These are phyloP conservation scores for Tuber aestivum DNA, from an alignment of 495 filamentous ascomycete species.

Conservation along the genomic window DNA sequence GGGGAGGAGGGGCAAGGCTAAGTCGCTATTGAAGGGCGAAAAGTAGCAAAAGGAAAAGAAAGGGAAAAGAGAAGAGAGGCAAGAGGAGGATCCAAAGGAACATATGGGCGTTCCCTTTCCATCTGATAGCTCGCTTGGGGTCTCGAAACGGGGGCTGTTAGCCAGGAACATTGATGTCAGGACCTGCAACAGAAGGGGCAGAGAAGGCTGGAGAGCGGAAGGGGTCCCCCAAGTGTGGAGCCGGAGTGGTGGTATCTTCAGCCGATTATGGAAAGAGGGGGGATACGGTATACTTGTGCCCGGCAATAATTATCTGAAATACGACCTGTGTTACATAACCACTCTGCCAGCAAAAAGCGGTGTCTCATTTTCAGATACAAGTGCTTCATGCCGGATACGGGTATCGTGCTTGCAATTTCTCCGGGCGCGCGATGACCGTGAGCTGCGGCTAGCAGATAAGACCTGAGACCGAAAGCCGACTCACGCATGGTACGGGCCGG, in stretches of 20 bases:
- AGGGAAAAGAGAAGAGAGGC: neutral
- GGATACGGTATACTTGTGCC: too few species aligned
- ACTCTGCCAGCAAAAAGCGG: too few species aligned
- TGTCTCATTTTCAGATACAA: too few species aligned
- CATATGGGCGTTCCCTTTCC: neutral
- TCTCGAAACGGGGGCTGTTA: neutral
- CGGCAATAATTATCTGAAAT: too few species aligned
- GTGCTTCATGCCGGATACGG: too few species aligned
- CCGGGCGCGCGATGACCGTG: neutral
- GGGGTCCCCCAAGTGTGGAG: neutral
- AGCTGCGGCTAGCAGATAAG: neutral
- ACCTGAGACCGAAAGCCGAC: neutral
- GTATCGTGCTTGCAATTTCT: neutral
- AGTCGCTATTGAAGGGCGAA: neutral
- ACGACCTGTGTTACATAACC: too few species aligned
- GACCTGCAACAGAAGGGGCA: conserved; percentile 2
- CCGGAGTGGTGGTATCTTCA: neutral
- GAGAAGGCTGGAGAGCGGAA: neutral
- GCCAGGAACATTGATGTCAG: neutral
- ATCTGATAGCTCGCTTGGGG: neutral
- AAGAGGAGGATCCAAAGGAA: neutral
- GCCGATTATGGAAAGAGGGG: neutral
- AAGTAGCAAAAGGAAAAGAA: neutral
- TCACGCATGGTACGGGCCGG: neutral
- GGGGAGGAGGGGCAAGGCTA: neutral